Percentiles rank a stretch among this genome's conserved stretches.
Evolutionary conservation across 176 grass and related monocot genomes (phyloP).

Genomic region (Tuctoria greenei): DNA sequence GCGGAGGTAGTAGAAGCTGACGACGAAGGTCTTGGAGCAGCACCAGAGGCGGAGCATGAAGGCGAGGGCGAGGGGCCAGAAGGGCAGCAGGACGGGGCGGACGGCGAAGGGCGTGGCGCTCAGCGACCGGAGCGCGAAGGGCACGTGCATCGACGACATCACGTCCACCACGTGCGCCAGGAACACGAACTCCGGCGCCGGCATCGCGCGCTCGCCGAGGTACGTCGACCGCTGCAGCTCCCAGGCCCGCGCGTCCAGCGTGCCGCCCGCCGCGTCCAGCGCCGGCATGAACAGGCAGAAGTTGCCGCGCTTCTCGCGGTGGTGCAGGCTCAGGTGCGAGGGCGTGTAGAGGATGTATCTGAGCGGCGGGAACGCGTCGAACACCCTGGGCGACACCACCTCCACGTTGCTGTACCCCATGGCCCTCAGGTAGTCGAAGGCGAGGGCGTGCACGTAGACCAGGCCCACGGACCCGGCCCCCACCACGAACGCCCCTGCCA

Average conservation of each 20-base stretch:
- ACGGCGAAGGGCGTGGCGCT: conserved; percentile 48
- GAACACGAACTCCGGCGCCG: conserved; percentile 75
- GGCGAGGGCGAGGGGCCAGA: conserved; percentile 54
- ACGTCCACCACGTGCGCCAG: conserved; percentile 80
- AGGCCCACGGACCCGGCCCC: conserved; percentile 68
- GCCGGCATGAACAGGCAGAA: conserved; percentile 91
- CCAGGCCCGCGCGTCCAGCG: conserved; percentile 33
- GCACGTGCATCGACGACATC: conserved; percentile 65
- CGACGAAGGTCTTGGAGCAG: conserved; percentile 78
- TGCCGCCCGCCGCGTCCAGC: conserved; percentile 36
- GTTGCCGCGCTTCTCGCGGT: conserved; percentile 61
- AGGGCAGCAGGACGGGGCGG: conserved; percentile 41
- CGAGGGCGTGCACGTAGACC: conserved; percentile 57
- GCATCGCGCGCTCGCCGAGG: neutral
- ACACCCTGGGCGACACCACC: conserved; percentile 55
- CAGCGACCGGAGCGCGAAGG: conserved; percentile 62
- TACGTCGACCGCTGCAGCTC: conserved; percentile 1
- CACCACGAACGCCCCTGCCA: conserved; percentile 60
- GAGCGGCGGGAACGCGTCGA: conserved; percentile 49
- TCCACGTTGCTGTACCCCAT: conserved; percentile 97
- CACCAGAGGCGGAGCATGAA: conserved; percentile 64
- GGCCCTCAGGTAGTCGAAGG: conserved; percentile 67
- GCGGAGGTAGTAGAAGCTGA: conserved; percentile 70
- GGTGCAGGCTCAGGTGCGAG: conserved; percentile 83
- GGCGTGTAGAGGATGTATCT: conserved; percentile 86